These are phyloP conservation scores for Meira miltonrushii DNA, from an alignment of 1,284 basidiomycete species.

Conservation along the genomic window DNA sequence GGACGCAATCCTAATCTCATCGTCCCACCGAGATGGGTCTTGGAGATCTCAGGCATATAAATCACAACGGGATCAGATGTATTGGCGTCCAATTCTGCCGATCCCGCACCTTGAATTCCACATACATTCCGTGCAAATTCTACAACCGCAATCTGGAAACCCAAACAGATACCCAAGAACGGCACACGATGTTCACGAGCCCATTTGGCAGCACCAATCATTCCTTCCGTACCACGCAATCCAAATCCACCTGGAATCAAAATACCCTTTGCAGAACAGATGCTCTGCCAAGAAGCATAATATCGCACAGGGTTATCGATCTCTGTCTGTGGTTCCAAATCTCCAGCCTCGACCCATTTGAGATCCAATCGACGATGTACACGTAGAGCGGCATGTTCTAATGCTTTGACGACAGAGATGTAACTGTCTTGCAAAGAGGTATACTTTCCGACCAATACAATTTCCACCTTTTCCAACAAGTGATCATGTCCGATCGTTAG, in stretches of 20 bases:
- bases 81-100: conserved; percentile 69
- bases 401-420: conserved; percentile 94
- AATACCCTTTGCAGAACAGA: conserved; percentile 69
- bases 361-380: conserved; percentile 65
- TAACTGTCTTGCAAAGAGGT: conserved; percentile 96
- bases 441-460: conserved; percentile 96
- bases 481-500: conserved; percentile 80
- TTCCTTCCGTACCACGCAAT: conserved; percentile 86
- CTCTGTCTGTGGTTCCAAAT: conserved; percentile 78
- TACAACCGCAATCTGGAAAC: conserved; percentile 93
- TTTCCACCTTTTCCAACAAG: conserved; percentile 81
- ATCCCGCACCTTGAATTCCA: conserved; percentile 74
- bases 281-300: conserved; percentile 89
- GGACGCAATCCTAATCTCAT: conserved; percentile 95
- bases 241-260: conserved; percentile 83
- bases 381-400: conserved; percentile 93
- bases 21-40: conserved; percentile 95
- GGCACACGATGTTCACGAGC: conserved; percentile 90
- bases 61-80: conserved; percentile 71
- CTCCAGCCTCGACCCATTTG: conserved; percentile 88
- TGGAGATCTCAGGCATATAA: conserved; percentile 98
- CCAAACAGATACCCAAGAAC: conserved; percentile 93
- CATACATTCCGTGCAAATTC: conserved; percentile 89
- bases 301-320: conserved; percentile 76
- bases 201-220: conserved; percentile 95